Conservation (phyloP, 1,284 basidiomycete genomes). For the Sporisorium sorghi region DNA sequence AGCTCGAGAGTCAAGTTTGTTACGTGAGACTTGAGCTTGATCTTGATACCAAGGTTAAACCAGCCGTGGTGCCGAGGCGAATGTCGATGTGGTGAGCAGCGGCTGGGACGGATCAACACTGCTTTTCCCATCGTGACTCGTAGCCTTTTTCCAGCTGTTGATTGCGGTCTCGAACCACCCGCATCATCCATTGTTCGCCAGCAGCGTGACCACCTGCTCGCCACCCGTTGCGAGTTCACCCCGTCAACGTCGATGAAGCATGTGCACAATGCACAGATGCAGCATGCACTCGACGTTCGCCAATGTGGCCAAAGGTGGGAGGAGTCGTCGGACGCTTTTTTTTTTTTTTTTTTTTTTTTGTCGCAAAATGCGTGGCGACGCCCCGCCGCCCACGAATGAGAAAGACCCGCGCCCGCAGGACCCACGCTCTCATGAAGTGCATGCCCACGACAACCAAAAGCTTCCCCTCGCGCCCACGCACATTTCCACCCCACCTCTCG, state of each 20-base stretch:
- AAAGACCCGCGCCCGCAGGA: not conserved
- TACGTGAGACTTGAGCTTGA: slow-evolving; percentile 1
- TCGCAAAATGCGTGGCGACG: not conserved
- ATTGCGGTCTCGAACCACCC: not conserved
- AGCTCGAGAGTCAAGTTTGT: too few species aligned
- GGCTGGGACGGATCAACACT: not conserved
- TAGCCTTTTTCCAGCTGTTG: too few species aligned
- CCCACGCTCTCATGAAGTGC: not conserved
- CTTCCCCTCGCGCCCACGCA: not conserved
- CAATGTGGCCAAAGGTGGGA: not conserved
- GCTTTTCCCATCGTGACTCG: not conserved
- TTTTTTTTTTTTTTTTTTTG: not conserved
- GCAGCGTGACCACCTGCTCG: not conserved
- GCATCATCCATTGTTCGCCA: not conserved
- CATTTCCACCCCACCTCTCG: not conserved
- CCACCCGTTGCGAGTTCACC: not conserved
- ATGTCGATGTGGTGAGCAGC: too few species aligned
- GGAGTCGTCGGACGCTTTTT: too few species aligned
- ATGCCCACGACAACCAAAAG: not conserved
- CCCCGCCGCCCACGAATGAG: not conserved
- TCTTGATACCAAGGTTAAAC: not conserved
- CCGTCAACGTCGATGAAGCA: not conserved
- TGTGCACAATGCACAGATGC: too few species aligned
- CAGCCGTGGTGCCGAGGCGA: not conserved
- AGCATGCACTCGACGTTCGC: not conserved